phyloP scores from a whole-genome alignment of 208 protist genomes.

The Leishmania arabica region DNA sequence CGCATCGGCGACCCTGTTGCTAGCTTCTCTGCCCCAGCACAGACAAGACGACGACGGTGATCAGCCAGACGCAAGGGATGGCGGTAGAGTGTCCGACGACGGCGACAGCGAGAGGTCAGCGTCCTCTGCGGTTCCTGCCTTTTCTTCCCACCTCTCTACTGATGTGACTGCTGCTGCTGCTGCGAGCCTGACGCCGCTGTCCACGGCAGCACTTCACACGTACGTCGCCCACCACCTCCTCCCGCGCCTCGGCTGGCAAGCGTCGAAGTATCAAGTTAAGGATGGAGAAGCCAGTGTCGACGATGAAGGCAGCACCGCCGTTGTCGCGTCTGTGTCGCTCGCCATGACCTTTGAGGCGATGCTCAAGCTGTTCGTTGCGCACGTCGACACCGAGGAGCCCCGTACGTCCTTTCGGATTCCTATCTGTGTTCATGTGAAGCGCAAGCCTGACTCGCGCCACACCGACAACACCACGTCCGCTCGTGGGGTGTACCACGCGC shows the following conservation, averaged over 20 bases:
- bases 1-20: neutral
- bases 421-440: constrained; percentile 18
- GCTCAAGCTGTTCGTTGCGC: constrained; percentile 34
- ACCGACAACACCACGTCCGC: neutral
- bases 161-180: neutral
- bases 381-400: constrained; percentile 34
- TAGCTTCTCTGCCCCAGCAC: constrained; percentile 3
- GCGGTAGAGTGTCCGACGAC: neutral
- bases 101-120: neutral
- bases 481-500: constrained; percentile 16
- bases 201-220: constrained; percentile 14
- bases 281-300: neutral
- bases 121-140: neutral
- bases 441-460: neutral
- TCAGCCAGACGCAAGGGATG: neutral
- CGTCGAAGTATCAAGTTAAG: neutral
- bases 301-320: neutral
- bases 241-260: constrained; percentile 31
- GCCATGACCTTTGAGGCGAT: constrained; percentile 18
- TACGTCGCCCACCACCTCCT: constrained; percentile 26
- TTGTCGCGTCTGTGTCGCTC: constrained; percentile 22
- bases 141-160: constrained; percentile 1
- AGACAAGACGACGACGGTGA: constrained; percentile 2
- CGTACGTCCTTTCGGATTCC: constrained; percentile 34
- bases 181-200: neutral